Evolutionary conservation across 345 rosid species (phyloP), one percentile per base, ranked within the genome.

Genomic region (Eucalyptus polybractea): DNA sequence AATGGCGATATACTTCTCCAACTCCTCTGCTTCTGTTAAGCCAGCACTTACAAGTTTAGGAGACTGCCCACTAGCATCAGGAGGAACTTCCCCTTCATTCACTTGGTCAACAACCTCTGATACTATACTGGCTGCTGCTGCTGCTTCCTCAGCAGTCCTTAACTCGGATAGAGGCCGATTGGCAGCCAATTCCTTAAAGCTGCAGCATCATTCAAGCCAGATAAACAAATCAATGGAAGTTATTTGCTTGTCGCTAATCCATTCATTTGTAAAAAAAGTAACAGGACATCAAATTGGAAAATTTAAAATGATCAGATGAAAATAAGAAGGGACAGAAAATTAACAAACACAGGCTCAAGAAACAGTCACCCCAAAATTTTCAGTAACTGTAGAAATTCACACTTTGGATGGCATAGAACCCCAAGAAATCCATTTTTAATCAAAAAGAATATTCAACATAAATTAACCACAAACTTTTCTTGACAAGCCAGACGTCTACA

Each of bases 121-220:
- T 88, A 89, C 92, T 83, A 88, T 89, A 89, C 89, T 89, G 50
- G 89, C 93, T 37, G 80, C 92, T 83, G 80, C 88, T 76, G 92
- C 92, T 87, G 93, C 93, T 94, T 95, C 99, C 91, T 95, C 98
- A 65, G 93, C 93, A 88, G 94, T 93, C 90, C 94, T 96, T 86
- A 98, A 91, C 92, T 98, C 99, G 22, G 97, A 93, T 90, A 98
- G 90, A 89, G 99, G 96, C 44, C 94, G 95, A 89, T 94, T 95
- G 90, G 93, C 97, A 92, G 96, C 97, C 91, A 97, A 91, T 86
- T 93, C 97, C 94, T 96, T 97, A 90, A 97, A 98, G 92, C 99
- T 98, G 93, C 67, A 92, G 80, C 42, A 90, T 60, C 87, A 89
- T 22, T 58, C 87, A 45, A 88, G 90, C 86, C 80, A 81, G 7